phyloP scores from a whole-genome alignment of 129 eudicot species.

The Helichrysum umbraculigerum region DNA sequence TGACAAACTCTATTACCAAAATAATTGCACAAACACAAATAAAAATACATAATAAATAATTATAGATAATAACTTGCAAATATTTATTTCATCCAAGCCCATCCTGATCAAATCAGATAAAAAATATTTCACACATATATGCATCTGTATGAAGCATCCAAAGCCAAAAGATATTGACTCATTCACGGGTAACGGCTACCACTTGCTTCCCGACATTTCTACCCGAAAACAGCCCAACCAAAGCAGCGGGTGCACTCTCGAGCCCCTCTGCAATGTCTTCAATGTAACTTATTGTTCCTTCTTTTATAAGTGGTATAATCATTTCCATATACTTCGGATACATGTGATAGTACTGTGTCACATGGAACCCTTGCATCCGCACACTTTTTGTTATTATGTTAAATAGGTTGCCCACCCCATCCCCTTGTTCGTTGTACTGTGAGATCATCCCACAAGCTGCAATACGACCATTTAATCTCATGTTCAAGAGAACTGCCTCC shows the following conservation, averaged over 20 bases:
- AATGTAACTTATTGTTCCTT: neutral
- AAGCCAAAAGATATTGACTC: constrained; percentile 3
- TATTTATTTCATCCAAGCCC: too few relatives aligned
- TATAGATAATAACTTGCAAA: too few relatives aligned
- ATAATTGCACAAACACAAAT: too few relatives aligned
- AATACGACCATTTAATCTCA: constrained; percentile 30
- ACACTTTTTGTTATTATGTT: constrained; percentile 8
- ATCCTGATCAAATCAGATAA: too few relatives aligned
- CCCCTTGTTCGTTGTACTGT: constrained; percentile 28
- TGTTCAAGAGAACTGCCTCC: constrained; percentile 40
- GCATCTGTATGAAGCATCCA: neutral
- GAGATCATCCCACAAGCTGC: constrained; percentile 38
- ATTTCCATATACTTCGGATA: too few relatives aligned
- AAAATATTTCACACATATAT: too few relatives aligned
- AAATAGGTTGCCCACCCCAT: constrained; percentile 13
- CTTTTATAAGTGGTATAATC: too few relatives aligned
- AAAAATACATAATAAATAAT: too few relatives aligned
- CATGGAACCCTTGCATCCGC: constrained; percentile 33
- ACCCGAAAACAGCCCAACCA: constrained; percentile 53
- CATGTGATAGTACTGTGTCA: constrained; percentile 38
- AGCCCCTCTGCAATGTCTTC: constrained; percentile 59
- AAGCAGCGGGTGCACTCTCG: constrained; percentile 63
- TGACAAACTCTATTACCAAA: too few relatives aligned
- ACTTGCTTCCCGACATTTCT: neutral
- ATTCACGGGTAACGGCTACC: constrained; percentile 53